phyloP scores from a whole-genome alignment of 1,284 basidiomycete species.

The Clitocybe nebularis region DNA sequence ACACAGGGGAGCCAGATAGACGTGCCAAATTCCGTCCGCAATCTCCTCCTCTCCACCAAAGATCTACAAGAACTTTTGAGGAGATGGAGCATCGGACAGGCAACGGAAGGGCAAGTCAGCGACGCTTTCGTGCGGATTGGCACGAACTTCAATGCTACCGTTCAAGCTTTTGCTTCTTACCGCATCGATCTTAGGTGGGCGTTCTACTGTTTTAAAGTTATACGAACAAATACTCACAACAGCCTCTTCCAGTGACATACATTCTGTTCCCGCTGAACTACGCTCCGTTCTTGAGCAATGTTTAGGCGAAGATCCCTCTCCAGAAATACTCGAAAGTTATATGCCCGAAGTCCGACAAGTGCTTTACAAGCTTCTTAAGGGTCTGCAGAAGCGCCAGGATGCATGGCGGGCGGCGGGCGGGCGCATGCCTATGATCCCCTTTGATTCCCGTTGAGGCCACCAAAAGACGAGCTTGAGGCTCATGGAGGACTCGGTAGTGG shows the following conservation, averaged over 20 bases:
- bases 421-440: background rate
- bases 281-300: slow-evolving; percentile 81
- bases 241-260: slow-evolving; percentile 64
- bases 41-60: slow-evolving; percentile 83
- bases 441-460: background rate
- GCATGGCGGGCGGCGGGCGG: slow-evolving; percentile 45
- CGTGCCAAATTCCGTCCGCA: slow-evolving; percentile 71
- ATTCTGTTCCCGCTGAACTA: slow-evolving; percentile 76
- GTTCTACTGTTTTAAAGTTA: slow-evolving; percentile 1
- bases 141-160: slow-evolving; percentile 86
- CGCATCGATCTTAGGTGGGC: slow-evolving; percentile 78
- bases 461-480: no score
- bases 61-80: slow-evolving; percentile 79
- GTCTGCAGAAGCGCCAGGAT: slow-evolving; percentile 80
- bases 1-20: slow-evolving; percentile 29
- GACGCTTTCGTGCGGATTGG: slow-evolving; percentile 93
- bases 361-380: slow-evolving; percentile 78
- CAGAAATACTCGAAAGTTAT: slow-evolving; percentile 67
- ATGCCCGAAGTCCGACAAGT: slow-evolving; percentile 80
- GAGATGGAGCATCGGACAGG: slow-evolving; percentile 68
- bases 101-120: slow-evolving; percentile 79
- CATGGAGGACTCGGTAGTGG: no score
- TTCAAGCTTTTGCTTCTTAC: slow-evolving; percentile 75
- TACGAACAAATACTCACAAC: background rate
- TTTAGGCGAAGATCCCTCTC: slow-evolving; percentile 81